Evolutionary conservation across 371 early-diverging fungal species (phyloP), one percentile per base, ranked within the genome.

Genomic region (Mucor lusitanicus): DNA sequence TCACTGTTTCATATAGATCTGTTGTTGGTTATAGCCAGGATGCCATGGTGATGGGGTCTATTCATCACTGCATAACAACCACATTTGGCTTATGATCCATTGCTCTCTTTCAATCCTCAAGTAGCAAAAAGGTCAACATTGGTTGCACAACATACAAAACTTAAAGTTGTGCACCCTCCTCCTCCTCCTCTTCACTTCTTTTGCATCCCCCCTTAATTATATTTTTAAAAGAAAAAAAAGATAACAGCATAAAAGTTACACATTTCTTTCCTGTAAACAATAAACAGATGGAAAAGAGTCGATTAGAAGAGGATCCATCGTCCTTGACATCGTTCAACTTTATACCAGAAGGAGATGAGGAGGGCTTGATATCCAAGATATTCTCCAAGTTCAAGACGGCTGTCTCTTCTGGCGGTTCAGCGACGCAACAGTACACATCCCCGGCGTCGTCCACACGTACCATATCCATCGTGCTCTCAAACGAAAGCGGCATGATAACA

Each of bases 361-460:
- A 81, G 62, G 74, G 75, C n/a, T 81, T 85, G 5, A 73, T 89
- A 12, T 85, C 86, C 28, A 89, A 87, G 60, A 67, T 89, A 66
- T 80, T 89, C 64, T 84, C 80, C 42, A 81, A 84, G 13, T 86
- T 89, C 63, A 87, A 80, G 50, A 83, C 78, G 32, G 83, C 88
- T 0, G 83, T 86, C 21, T 50, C 77, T 2, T 74, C 77, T 25
- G 70, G 76, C 6, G 71, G n/a, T n/a, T n/a, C n/a, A n/a, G 30
- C 73, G 6, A 54, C 50, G n/a, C 70, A 65, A 32, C 63, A 60
- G 19, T 39, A 53, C 3, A 55, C 61, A 28, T 56, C 61, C 17
- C 61, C 65, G 12, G 35, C 65, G 6, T 60, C 67, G 27, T 54
- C 67, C n/a, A 60, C 61, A 42, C 61, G 48, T 37, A 67, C 67